These are phyloP conservation scores for Pyricularia sp. DNA, from an alignment of 2,329 filamentous ascomycete genomes.

Conservation along the genomic window DNA sequence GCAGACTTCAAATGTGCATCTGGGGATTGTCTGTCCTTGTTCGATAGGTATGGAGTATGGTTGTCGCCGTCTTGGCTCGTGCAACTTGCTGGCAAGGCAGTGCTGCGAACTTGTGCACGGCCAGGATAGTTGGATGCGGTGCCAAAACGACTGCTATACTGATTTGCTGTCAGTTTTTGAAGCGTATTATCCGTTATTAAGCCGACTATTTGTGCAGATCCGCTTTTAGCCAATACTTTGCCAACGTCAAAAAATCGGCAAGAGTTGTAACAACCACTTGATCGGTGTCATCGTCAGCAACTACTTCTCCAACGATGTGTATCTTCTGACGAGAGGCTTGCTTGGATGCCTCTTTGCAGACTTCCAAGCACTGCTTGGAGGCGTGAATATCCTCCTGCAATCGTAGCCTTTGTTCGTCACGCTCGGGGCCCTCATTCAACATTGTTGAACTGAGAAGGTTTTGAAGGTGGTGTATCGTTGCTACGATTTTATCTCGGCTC, in stretches of 20 bases:
- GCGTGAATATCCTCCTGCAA: constrained; percentile 24
- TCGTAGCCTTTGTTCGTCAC: constrained; percentile 16
- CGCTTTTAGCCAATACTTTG: constrained; percentile 22
- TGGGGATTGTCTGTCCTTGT: background rate
- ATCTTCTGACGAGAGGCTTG: constrained; percentile 21
- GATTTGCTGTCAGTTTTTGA: background rate
- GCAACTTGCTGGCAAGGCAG: background rate
- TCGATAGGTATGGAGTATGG: background rate
- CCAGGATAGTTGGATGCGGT: background rate
- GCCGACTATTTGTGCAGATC: constrained; percentile 25
- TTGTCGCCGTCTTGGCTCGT: background rate
- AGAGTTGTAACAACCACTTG: constrained; percentile 30
- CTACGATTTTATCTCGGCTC: constrained; percentile 20
- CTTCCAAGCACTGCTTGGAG: constrained; percentile 25
- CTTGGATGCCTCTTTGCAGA: constrained; percentile 24
- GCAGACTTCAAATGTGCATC: background rate
- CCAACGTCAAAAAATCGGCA: constrained; percentile 30
- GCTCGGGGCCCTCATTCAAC: constrained; percentile 12
- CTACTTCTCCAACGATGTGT: constrained; percentile 24
- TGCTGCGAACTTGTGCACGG: background rate
- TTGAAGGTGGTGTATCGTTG: constrained; percentile 21
- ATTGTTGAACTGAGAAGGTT: constrained; percentile 19
- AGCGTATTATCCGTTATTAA: constrained; percentile 19
- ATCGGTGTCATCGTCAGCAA: constrained; percentile 26
- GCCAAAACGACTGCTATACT: constrained; percentile 2